A percentile compares a stretch with the other conserved stretches of the same genome.
Evolutionary conservation across 2,329 filamentous ascomycete species (phyloP).

Genomic region (Hymenoscyphus fraxineus): DNA sequence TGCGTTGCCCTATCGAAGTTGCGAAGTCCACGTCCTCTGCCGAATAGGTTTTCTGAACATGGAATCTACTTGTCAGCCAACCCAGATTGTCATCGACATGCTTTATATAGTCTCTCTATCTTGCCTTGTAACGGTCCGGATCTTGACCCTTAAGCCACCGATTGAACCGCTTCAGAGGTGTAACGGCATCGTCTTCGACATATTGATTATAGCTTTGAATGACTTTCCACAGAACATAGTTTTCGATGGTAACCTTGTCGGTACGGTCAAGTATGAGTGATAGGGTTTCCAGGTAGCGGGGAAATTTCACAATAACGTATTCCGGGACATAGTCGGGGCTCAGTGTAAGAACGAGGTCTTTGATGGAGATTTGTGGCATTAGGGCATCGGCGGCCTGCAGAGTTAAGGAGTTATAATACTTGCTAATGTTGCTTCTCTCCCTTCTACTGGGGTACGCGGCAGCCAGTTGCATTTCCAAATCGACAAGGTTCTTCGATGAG

Average conservation of each 20-base stretch:
- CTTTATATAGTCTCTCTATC: constrained; percentile 61
- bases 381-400: not conserved
- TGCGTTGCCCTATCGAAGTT: constrained; percentile 64
- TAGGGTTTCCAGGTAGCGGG: not conserved
- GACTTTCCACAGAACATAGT: constrained; percentile 62
- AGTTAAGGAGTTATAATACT: not conserved
- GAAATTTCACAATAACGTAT: not conserved
- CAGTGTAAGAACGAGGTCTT: too few relatives aligned
- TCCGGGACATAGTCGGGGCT: too few relatives aligned
- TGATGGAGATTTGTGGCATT: not conserved
- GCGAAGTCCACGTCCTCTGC: constrained; percentile 63
- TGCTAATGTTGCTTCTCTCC: not conserved
- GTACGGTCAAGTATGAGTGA: constrained; percentile 44
- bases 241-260: constrained; percentile 51
- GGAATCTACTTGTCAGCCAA: constrained; percentile 69
- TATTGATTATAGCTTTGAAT: constrained; percentile 49
- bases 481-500: not conserved
- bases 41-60: constrained; percentile 63
- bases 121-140: constrained; percentile 56
- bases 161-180: constrained; percentile 54
- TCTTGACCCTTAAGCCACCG: constrained; percentile 39
- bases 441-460: not conserved
- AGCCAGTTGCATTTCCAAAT: not conserved
- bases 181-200: constrained; percentile 56
- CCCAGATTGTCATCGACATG: constrained; percentile 55